Percentiles rank a stretch among this genome's conserved stretches.
Evolutionary conservation across 1,139 yeast species (phyloP).

Genomic region (Saccharomycopsis phalli): DNA sequence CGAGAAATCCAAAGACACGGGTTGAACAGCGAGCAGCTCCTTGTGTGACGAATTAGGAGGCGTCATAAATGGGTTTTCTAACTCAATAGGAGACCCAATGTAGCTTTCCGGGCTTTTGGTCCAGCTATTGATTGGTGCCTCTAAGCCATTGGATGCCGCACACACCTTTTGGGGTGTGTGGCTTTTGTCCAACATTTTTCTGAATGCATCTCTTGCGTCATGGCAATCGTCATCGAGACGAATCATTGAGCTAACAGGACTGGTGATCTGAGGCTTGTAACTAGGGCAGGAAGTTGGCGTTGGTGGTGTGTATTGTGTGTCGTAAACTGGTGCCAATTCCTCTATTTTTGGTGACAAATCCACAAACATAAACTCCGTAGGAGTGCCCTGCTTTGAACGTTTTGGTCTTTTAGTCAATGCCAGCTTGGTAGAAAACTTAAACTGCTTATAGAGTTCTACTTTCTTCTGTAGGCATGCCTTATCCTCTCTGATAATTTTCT

Average conservation of each 20-base stretch:
- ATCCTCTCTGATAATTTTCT: conserved; percentile 1
- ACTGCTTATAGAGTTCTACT: conserved; percentile 14
- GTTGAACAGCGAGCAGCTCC: no score
- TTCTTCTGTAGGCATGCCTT: conserved; percentile 6
- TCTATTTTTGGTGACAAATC: conserved; percentile 18
- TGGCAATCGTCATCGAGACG: conserved; percentile 10
- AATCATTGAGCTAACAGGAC: no score
- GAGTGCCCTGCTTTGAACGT: conserved; percentile 6
- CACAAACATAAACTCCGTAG: conserved; percentile 14
- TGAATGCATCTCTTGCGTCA: conserved; percentile 17
- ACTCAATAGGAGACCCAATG: background rate
- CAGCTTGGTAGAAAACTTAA: conserved; percentile 13
- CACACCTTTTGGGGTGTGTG: no score
- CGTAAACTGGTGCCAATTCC: background rate
- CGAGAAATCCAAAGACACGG: no score
- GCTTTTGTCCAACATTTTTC: conserved; percentile 4
- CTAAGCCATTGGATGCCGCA: no score
- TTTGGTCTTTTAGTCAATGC: conserved; percentile 7
- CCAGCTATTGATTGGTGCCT: no score
- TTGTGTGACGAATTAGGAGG: no score
- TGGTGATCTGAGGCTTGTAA: no score
- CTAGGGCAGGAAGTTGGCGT: background rate
- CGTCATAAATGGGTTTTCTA: background rate
- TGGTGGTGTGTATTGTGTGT: background rate
- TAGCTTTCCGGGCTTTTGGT: no score